phyloP scores from a whole-genome alignment of 1,284 basidiomycete species.

The Heterobasidion parviporum region DNA sequence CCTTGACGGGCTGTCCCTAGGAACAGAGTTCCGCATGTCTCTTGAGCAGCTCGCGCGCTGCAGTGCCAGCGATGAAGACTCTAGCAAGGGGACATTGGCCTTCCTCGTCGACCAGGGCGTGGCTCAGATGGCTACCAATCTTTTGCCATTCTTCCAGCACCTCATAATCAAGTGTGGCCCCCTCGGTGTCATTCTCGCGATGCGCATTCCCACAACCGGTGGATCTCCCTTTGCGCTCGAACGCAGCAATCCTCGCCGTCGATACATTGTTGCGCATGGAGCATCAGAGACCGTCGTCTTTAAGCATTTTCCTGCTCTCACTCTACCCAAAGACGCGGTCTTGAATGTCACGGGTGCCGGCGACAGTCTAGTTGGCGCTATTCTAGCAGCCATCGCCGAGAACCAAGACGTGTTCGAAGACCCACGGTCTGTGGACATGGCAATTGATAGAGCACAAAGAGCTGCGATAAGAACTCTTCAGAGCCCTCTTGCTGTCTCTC shows the following conservation, averaged over 20 bases:
- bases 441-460: constrained; percentile 47
- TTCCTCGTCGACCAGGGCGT: constrained; percentile 66
- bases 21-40: constrained; percentile 54
- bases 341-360: constrained; percentile 87
- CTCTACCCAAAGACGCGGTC: constrained; percentile 32
- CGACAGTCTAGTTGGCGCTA: constrained; percentile 77
- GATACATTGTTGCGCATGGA: constrained; percentile 46
- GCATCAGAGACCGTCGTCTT: constrained; percentile 45
- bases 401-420: constrained; percentile 37
- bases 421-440: constrained; percentile 27
- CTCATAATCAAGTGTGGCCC: constrained; percentile 80
- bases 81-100: constrained; percentile 38
- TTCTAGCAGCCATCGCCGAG: constrained; percentile 50
- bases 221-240: constrained; percentile 38
- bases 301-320: constrained; percentile 61
- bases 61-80: constrained; percentile 27
- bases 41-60: constrained; percentile 50
- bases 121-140: constrained; percentile 70
- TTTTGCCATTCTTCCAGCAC: constrained; percentile 76
- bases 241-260: constrained; percentile 34
- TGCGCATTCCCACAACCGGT: constrained; percentile 42
- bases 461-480: constrained; percentile 60
- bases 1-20: constrained; percentile 56
- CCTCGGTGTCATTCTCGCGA: constrained; percentile 54
- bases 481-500: constrained; percentile 59